A percentile compares a stretch with the other conserved stretches of the same genome.
phyloP scores from a whole-genome alignment of 2,329 filamentous ascomycete genomes.

The Coleophoma crateriformis region DNA sequence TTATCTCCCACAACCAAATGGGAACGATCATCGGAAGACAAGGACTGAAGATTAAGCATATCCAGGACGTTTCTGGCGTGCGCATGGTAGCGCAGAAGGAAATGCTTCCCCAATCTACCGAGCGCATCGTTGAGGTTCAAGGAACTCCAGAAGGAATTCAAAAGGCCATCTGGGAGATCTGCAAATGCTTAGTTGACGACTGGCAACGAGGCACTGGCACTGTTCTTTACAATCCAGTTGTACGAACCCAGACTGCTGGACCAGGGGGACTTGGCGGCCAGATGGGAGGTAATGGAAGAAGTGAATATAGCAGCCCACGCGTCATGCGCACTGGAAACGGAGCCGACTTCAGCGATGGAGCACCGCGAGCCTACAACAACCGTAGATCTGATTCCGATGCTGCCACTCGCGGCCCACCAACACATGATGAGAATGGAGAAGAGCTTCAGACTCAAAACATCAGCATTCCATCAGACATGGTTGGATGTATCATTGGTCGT shows the following conservation, averaged over 20 bases:
- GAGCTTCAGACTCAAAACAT: conserved; percentile 99
- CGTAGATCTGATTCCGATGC: conserved; percentile 82
- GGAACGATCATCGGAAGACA: conserved; percentile 97
- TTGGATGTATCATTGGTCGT: conserved; percentile 97
- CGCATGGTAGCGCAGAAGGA: conserved; percentile 99
- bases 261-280: conserved; percentile 33
- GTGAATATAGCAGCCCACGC: conserved; percentile 58
- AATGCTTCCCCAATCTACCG: conserved; percentile 97
- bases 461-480: conserved; percentile 99
- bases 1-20: conserved; percentile 99
- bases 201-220: conserved; percentile 97
- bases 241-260: conserved; percentile 68
- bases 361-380: conserved; percentile 61
- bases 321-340: conserved; percentile 96
- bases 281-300: conserved; percentile 38
- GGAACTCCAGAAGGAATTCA: conserved; percentile 93
- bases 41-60: conserved; percentile 98
- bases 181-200: conserved; percentile 96
- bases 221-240: conserved; percentile 93
- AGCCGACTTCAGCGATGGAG: conserved; percentile 89
- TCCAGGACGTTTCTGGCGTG: conserved; percentile 92
- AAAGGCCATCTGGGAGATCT: conserved; percentile 96
- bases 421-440: conserved; percentile 92
- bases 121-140: conserved; percentile 95
- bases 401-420: conserved; percentile 72